Base-by-base conservation (phyloP, 805 yeast species). In the Metschnikowia kunwiensis region DNA sequence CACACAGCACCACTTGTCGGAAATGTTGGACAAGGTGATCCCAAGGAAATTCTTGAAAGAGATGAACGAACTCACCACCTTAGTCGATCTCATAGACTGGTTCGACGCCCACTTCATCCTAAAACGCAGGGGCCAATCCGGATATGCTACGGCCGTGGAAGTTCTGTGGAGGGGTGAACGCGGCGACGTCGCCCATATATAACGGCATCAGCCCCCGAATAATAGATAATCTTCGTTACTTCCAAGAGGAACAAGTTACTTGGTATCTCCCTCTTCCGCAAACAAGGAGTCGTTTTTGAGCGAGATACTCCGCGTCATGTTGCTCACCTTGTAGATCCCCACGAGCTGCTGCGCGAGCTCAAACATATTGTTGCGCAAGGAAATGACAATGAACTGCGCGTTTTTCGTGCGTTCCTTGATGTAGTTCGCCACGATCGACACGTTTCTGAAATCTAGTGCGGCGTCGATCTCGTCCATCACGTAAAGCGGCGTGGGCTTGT, bases 391-490 rank as follows among this genome's bases (percentile, higher is more conserved):
- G 51, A 93, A 93, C 58, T 93, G 99, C 0, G 97, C 98, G 60
- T 91, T 87, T 62, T 85, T 86, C 2, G 98, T 94, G 34, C 97
- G 72, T 53, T 89, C 96, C 55, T 88, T 89, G 58, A 93, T 93
- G 57, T 93, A 94, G 54, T 89, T 91, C 3, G 98, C 99, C 33
- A 93, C 96, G 63, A 93, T 93, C 9, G 96, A 87, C 22, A 93
- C 98, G 52, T 93, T 93, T 57, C 97, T 72, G 64, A 93, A 93
- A 65, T 93, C 99, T 47, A 93, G 73, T 1, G 99, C 99, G 1
- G 99, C 98, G 66, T 93, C 98, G 50, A 93, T 93, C 65, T 93
- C 98, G 66, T 93, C 98, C 98, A 93, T 93, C 24, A 93, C 97
- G 57, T 93, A 93, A 32, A 93, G 65, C 5, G 98, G 98, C 0